Conservation (phyloP, 1,139 yeast genomes). For the Nakaseomyces kungkrabaensis region DNA sequence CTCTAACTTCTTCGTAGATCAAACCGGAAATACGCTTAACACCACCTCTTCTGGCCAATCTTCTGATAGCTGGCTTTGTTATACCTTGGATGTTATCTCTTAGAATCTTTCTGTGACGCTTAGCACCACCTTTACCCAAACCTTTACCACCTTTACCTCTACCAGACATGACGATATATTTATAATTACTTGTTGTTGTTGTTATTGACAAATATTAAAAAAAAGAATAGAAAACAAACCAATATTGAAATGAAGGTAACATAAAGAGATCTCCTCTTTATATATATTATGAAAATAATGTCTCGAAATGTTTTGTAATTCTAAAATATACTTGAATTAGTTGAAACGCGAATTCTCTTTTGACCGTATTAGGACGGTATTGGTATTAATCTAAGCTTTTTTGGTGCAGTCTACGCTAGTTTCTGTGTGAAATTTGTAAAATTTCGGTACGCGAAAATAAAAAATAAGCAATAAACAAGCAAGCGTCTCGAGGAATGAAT, state of each 20-base stretch:
- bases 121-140: slow-evolving; percentile 96
- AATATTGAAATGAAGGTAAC: not conserved
- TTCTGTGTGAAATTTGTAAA: not conserved
- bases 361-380: not conserved
- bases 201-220: not conserved
- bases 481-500: not conserved
- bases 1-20: slow-evolving; percentile 96
- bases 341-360: not conserved
- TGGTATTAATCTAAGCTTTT: not conserved
- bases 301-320: too few relatives aligned
- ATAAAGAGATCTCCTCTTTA: too few relatives aligned
- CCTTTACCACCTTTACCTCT: slow-evolving; percentile 99
- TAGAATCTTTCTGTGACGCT: slow-evolving; percentile 97
- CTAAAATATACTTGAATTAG: not conserved
- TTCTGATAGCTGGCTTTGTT: slow-evolving; percentile 97
- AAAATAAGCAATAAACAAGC: not conserved
- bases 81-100: slow-evolving; percentile 99
- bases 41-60: slow-evolving; percentile 99
- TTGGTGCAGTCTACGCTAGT: not conserved
- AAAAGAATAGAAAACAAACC: not conserved
- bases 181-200: not conserved
- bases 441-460: not conserved
- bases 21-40: slow-evolving; percentile 97
- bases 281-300: too few relatives aligned
- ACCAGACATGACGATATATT: slow-evolving; percentile 58